phyloP scores from a whole-genome alignment of 208 protist genomes.

The Angomonas ambiguus region DNA sequence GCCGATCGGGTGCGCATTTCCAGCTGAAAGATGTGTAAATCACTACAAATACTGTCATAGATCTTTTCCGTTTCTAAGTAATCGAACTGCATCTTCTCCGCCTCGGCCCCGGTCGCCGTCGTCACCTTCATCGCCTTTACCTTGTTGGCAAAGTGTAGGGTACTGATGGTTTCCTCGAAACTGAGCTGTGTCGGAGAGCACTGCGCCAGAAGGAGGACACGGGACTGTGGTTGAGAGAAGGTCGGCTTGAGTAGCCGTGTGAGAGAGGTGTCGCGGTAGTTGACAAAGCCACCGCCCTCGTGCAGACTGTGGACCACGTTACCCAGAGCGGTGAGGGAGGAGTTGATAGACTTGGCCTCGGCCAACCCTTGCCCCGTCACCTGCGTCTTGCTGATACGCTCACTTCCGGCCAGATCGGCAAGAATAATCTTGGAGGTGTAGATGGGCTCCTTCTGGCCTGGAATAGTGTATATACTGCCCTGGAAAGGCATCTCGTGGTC shows the following conservation, averaged over 20 bases:
- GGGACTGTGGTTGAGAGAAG: constrained; percentile 72
- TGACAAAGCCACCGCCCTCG: constrained; percentile 65
- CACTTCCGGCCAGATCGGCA: constrained; percentile 92
- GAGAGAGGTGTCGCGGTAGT: constrained; percentile 88
- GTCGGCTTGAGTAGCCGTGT: constrained; percentile 83
- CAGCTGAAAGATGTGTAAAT: constrained; percentile 66
- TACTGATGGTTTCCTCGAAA: constrained; percentile 81
- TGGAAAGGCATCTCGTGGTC: constrained; percentile 75
- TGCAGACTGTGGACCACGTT: constrained; percentile 89
- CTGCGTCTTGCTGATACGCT: constrained; percentile 63
- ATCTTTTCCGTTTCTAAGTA: constrained; percentile 48
- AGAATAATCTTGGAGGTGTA: constrained; percentile 85
- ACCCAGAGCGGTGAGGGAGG: constrained; percentile 88
- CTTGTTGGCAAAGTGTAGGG: constrained; percentile 90
- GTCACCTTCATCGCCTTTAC: constrained; percentile 83
- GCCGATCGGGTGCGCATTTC: constrained; percentile 35
- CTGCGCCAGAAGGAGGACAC: constrained; percentile 86
- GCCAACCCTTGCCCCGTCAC: constrained; percentile 66
- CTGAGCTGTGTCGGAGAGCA: constrained; percentile 74
- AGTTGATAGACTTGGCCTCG: constrained; percentile 91
- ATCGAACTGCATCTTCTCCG: constrained; percentile 54
- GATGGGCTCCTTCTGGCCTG: constrained; percentile 72
- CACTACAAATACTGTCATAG: constrained; percentile 60
- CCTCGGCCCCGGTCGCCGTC: constrained; percentile 29
- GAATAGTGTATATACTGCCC: constrained; percentile 48